Evolutionary conservation across 257 asterid species (phyloP), one percentile per base, ranked within the genome.

Genomic region (Verbena officinalis): DNA sequence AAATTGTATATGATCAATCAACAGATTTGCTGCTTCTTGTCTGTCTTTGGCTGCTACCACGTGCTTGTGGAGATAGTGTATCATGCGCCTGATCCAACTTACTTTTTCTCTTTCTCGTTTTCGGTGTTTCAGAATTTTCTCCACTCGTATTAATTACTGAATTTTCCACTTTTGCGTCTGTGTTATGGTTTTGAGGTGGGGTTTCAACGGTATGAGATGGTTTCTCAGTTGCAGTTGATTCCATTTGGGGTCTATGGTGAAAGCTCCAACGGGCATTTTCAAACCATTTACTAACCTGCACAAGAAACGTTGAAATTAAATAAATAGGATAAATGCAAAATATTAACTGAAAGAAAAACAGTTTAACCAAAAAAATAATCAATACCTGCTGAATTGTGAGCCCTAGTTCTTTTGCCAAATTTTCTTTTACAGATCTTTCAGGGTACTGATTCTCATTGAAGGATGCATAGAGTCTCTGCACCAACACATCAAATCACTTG

Each of bases 181-280:
- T 9, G 12, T 13, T 59, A 59, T 17, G 55, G 16, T 59, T 44
- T 57, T 58, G 51, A 14, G 62, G 21, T 36, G 62, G 53, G 27
- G 13, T 13, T 51, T 43, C 69, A 12, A 15, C 69, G 48, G 77
- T 20, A 16, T 63, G 78, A 23, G 80, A 77, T 20, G 65, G 73
- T 39, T 62, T 78, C 70, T 70, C 84, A 19, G 55, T 61, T 21
- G 75, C 51, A 65, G 49, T 68, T 64, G 85, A 52, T 48, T 68
- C 74, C 70, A 72, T 52, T 38, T 17, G 76, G 66, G 87, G 66
- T 58, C 86, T 75, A 75, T 90, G 95, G 67, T 82, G 73, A 65
- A 23, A 75, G 73, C 94, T 82, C 96, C 95, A 90, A 11, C 99
- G 95, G 52, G 96, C 79, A 81, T 94, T 91, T 43, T 78, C 93